phyloP scores from a whole-genome alignment of 805 yeast genomes.

The Gaillardinia entomophila region DNA sequence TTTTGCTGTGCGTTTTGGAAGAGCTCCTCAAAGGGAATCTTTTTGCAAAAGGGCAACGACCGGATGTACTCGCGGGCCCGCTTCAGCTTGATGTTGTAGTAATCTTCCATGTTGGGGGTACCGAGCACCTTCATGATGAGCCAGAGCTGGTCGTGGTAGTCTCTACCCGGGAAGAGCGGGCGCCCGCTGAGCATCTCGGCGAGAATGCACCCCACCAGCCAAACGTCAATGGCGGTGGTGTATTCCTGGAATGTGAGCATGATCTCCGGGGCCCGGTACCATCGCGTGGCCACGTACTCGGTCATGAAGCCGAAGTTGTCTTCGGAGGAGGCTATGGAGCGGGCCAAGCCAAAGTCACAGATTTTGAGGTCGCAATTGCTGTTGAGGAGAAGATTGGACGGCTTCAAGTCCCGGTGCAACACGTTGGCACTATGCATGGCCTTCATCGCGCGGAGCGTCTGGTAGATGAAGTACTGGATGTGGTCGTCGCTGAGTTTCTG shows the following conservation, averaged over 20 bases:
- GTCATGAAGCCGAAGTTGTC: slow-evolving; percentile 82
- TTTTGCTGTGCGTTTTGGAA: not conserved
- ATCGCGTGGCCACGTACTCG: slow-evolving; percentile 94
- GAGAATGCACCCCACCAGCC: slow-evolving; percentile 95
- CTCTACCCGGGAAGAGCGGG: slow-evolving; percentile 91
- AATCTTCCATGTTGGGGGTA: slow-evolving; percentile 78
- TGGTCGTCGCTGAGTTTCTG: slow-evolving; percentile 88
- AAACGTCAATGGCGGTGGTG: slow-evolving; percentile 90
- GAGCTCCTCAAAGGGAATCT: slow-evolving; percentile 40
- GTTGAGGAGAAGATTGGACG: slow-evolving; percentile 78
- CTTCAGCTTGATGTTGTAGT: slow-evolving; percentile 65
- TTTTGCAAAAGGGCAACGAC: slow-evolving; percentile 58
- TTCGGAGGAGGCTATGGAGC: slow-evolving; percentile 55
- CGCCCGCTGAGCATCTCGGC: slow-evolving; percentile 84
- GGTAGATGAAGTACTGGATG: slow-evolving; percentile 89
- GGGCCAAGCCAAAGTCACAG: slow-evolving; percentile 91
- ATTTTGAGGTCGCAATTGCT: slow-evolving; percentile 91
- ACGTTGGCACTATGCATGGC: slow-evolving; percentile 93
- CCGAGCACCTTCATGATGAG: slow-evolving; percentile 82
- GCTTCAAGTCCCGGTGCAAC: slow-evolving; percentile 88
- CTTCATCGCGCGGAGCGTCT: slow-evolving; percentile 83
- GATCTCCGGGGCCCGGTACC: slow-evolving; percentile 98
- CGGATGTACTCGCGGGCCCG: slow-evolving; percentile 87
- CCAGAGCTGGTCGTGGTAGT: slow-evolving; percentile 86
- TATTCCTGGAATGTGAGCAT: slow-evolving; percentile 93